These are phyloP conservation scores for Rhizopus delemar DNA, from an alignment of 371 early-diverging fungal species.

Conservation along the genomic window DNA sequence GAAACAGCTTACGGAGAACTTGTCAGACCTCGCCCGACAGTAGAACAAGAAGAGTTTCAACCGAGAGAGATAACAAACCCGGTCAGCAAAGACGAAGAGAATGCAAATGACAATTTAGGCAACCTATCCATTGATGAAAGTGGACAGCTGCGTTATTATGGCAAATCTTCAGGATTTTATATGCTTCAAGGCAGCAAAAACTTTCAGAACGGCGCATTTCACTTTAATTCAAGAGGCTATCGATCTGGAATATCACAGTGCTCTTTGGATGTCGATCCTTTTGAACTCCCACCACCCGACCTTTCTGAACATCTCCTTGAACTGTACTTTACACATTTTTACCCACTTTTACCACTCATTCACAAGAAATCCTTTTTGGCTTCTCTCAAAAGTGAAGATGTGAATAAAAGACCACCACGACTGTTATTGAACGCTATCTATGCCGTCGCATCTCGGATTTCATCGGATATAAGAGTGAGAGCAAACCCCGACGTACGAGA, in stretches of 20 bases:
- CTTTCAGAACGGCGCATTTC: conserved; percentile 40
- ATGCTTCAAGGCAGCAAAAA: conserved; percentile 45
- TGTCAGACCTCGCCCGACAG: conserved; percentile 31
- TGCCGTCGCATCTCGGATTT: conserved; percentile 49
- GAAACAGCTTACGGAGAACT: conserved; percentile 49
- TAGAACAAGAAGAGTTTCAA: conserved; percentile 1
- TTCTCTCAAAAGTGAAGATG: conserved; percentile 26
- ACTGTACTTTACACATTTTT: conserved; percentile 65
- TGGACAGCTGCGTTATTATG: conserved; percentile 50
- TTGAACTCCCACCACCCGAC: conserved; percentile 63
- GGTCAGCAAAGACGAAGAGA: background rate
- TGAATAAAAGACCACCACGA: conserved; percentile 38
- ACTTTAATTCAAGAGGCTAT: conserved; percentile 33
- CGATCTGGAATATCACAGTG: background rate
- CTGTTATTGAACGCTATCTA: conserved; percentile 56
- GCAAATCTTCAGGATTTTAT: conserved; percentile 52
- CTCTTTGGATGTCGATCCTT: conserved; percentile 31
- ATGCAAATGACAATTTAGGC: conserved; percentile 11
- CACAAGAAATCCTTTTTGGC: conserved; percentile 68
- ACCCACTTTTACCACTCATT: conserved; percentile 68
- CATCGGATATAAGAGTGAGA: conserved; percentile 43
- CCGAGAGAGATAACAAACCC: conserved; percentile 11
- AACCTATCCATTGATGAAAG: conserved; percentile 46
- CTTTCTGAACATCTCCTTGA: conserved; percentile 67
- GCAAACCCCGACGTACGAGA: conserved; percentile 33